Conservation (phyloP, 106 monocot species). For the Dendrobium chrysotoxum region DNA sequence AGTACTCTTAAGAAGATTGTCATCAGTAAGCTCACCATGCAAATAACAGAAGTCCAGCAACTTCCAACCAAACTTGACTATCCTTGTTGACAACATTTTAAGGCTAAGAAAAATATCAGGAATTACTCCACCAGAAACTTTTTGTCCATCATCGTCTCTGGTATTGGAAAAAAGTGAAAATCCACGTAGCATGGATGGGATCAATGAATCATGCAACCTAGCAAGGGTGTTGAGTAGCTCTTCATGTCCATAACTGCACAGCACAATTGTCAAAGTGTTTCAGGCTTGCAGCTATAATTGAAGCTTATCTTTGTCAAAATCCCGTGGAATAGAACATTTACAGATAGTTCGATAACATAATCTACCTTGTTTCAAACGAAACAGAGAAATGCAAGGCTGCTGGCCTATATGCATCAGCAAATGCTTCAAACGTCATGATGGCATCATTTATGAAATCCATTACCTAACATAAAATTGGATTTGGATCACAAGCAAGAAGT, state of each 20-base stretch:
- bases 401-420: constrained; percentile 65
- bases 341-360: background rate
- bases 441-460: constrained; percentile 98
- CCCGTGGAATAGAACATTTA: background rate
- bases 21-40: constrained; percentile 30
- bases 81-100: constrained; percentile 54
- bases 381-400: constrained; percentile 50
- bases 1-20: constrained; percentile 26
- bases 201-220: constrained; percentile 71
- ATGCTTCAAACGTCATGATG: constrained; percentile 74
- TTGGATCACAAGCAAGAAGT: background rate
- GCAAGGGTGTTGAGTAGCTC: constrained; percentile 58
- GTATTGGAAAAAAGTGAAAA: constrained; percentile 32
- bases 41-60: constrained; percentile 76
- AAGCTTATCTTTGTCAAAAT: background rate
- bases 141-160: background rate
- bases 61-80: constrained; percentile 78
- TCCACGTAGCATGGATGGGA: constrained; percentile 58
- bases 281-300: background rate
- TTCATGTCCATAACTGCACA: constrained; percentile 57
- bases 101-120: constrained; percentile 35
- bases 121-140: background rate
- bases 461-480: constrained; percentile 36
- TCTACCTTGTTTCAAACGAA: constrained; percentile 70
- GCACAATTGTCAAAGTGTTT: background rate